Conservation (phyloP, 306 rosid species). For the Inga laurina region DNA sequence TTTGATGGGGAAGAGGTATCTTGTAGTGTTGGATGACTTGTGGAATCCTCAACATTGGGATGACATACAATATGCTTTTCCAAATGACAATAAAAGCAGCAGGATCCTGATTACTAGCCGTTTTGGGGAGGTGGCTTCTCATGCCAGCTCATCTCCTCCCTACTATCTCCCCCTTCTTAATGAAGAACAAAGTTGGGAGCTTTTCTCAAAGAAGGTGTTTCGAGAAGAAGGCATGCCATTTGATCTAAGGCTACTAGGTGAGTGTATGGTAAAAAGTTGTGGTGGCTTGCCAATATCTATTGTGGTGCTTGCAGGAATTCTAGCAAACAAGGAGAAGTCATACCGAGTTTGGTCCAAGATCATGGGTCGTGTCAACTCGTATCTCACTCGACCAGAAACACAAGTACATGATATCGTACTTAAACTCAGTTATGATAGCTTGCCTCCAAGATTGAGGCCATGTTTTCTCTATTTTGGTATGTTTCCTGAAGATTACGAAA, state of each 20-base stretch:
- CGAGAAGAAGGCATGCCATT: background rate
- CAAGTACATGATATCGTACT: background rate
- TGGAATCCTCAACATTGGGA: background rate
- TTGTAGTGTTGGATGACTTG: background rate
- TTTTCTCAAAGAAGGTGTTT: background rate
- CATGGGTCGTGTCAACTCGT: background rate
- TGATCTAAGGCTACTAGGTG: background rate
- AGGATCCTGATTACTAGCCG: background rate
- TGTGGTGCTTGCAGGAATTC: background rate
- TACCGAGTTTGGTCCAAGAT: background rate
- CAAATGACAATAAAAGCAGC: background rate
- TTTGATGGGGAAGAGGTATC: background rate
- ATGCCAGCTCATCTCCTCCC: background rate
- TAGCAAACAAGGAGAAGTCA: background rate
- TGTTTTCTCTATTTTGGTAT: background rate
- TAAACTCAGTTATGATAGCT: background rate
- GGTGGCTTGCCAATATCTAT: background rate
- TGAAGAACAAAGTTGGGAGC: background rate
- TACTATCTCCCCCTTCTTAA: background rate
- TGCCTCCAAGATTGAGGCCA: background rate
- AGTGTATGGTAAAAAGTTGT: background rate
- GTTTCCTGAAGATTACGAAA: background rate
- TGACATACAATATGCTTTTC: background rate
- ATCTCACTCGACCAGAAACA: background rate
- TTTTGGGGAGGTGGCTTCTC: background rate